Evolutionary conservation across 345 rosid species (phyloP).

Genomic region (Microthlaspi erraticum): DNA sequence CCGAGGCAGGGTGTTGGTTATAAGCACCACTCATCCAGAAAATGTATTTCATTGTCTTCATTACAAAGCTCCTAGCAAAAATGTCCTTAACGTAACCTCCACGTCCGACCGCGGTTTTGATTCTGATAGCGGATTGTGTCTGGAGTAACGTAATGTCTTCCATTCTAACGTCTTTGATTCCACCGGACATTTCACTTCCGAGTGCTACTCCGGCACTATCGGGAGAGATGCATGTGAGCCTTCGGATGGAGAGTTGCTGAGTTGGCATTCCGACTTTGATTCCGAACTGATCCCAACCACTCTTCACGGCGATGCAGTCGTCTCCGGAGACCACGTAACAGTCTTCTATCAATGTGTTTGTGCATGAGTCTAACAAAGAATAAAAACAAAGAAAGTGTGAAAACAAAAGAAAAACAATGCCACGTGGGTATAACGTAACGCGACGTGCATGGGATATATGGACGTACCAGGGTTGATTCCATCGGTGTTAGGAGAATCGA

Average conservation of each 20-base stretch:
- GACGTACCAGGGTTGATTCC: slow-evolving; percentile 78
- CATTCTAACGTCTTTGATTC: slow-evolving; percentile 43
- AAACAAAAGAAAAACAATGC: background rate
- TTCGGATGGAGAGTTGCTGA: slow-evolving; percentile 40
- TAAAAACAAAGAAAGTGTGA: background rate
- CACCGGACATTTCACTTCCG: slow-evolving; percentile 45
- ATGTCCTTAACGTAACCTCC: slow-evolving; percentile 45
- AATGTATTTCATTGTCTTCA: slow-evolving; percentile 66
- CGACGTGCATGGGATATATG: background rate
- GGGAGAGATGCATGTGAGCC: slow-evolving; percentile 43
- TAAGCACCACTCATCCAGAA: slow-evolving; percentile 84
- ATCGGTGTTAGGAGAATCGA: slow-evolving; percentile 84
- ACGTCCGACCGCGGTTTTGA: slow-evolving; percentile 45
- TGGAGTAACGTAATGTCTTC: slow-evolving; percentile 41
- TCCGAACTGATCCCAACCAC: slow-evolving; percentile 46
- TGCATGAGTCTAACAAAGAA: slow-evolving; percentile 35
- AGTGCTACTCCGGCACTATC: slow-evolving; percentile 42
- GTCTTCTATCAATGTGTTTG: slow-evolving; percentile 45
- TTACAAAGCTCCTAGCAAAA: slow-evolving; percentile 22
- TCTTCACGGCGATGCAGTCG: slow-evolving; percentile 43
- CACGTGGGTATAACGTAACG: background rate
- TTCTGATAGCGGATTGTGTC: slow-evolving; percentile 43
- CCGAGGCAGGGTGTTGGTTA: slow-evolving; percentile 58
- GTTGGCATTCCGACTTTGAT: slow-evolving; percentile 46
- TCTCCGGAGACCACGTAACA: slow-evolving; percentile 46